A percentile compares a stretch with the other conserved stretches of the same genome.
Evolutionary conservation across 768 basidiomycete genomes (phyloP).

Genomic region (Mycena latifolia): DNA sequence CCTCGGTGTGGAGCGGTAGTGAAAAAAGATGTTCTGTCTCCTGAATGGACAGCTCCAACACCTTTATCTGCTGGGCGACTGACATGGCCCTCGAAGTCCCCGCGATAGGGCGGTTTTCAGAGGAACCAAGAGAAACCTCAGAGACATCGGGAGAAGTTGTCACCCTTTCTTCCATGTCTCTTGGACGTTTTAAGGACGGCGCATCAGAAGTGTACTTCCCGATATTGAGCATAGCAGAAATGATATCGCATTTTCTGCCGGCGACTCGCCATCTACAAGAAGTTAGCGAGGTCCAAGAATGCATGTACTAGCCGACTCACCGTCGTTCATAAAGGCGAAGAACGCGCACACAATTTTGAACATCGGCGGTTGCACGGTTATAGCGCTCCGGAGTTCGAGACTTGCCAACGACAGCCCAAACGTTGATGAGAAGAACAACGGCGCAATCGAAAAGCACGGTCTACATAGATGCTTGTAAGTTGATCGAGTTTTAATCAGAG

Average conservation of each 20-base stretch:
- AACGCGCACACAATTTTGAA: slow-evolving; percentile 50
- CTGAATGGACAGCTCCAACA: slow-evolving; percentile 8
- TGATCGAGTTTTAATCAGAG: no score
- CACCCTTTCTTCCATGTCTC: background rate
- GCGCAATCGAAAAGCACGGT: slow-evolving; percentile 49
- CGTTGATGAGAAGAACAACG: background rate
- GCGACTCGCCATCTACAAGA: slow-evolving; percentile 20
- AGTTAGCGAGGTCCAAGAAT: background rate
- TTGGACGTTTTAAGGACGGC: slow-evolving; percentile 9
- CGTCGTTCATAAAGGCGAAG: background rate
- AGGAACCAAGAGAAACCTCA: background rate
- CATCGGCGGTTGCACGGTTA: slow-evolving; percentile 50
- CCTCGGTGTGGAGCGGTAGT: slow-evolving; percentile 25
- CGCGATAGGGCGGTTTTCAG: background rate
- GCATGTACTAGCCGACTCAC: background rate
- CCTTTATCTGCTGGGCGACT: background rate
- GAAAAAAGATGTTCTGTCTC: slow-evolving; percentile 15
- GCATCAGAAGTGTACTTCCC: background rate
- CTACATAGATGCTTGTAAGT: no score
- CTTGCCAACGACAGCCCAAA: background rate
- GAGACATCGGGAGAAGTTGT: background rate
- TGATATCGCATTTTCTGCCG: slow-evolving; percentile 21
- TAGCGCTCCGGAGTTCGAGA: slow-evolving; percentile 38
- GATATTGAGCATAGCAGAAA: slow-evolving; percentile 22
- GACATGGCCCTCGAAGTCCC: slow-evolving; percentile 2